Evolutionary conservation across 208 protist species (phyloP), one percentile per base, ranked within the genome.

Genomic region (Leishmania tropica): DNA sequence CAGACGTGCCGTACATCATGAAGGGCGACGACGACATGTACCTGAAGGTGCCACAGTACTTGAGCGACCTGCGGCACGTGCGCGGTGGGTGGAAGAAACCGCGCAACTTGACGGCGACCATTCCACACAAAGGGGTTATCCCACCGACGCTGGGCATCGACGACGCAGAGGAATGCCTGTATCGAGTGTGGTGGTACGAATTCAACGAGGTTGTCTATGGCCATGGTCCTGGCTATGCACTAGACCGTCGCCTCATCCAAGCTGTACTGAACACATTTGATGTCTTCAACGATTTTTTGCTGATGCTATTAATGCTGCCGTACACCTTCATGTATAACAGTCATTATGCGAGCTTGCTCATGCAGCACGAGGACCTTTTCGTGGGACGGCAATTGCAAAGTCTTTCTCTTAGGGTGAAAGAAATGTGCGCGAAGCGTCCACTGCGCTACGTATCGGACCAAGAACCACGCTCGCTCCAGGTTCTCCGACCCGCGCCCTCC

Each of bases 11-110:
- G 48, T 92, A 85, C 76, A 64, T 92, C 53, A 85, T 77, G 64
- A 92, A 89, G 71, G 81, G 86, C 35, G 88, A 92, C 51, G 88
- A 92, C 80, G 88, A 92, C 80, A 80, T 76, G 56, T 92, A 88
- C 65, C 13, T 89, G 53, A 85, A 83, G 70, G 86, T 92, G 78
- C 89, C 89, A 74, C 86, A 92, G 81, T 88, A 81, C 51, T 78
- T 92, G 45, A 76, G 80, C 53, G 89, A 89, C 47, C 73, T 90
- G n/a, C 83, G 81, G 17, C 78, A 31, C 10, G 72, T 77, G 7
- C 58, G 73, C 7, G 71, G 51, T 7, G 78, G 70, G 3, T 53
- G n/a, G 53, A n/a, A n/a, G n/a, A n/a, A 31, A 31, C 42, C 45
- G 3, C 72, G 47, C 60, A 65, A 65, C 60, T 65, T 65, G 60